These are phyloP conservation scores for Alternaria triticimaculans DNA, from an alignment of 2,329 filamentous ascomycete species.

Conservation along the genomic window DNA sequence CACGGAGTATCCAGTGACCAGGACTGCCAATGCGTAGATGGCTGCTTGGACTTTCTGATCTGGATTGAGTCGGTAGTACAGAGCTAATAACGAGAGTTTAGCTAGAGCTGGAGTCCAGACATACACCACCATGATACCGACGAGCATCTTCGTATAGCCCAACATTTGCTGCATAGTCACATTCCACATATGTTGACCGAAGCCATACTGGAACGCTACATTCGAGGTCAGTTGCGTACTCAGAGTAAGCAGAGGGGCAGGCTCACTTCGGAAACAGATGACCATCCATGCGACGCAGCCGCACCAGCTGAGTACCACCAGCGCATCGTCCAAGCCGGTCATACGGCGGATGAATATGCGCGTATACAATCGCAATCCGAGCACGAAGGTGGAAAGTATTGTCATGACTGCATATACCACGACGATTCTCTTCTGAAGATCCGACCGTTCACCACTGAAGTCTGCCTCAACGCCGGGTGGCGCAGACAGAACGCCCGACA, in stretches of 20 bases:
- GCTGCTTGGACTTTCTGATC: constrained; percentile 11
- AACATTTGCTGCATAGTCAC: constrained; percentile 14
- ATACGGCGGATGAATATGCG: constrained; percentile 16
- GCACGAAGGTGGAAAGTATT: constrained; percentile 15
- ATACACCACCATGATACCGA: constrained; percentile 24
- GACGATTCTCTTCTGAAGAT: constrained; percentile 17
- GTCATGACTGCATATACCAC: constrained; percentile 20
- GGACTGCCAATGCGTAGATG: constrained; percentile 19
- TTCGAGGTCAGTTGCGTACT: background rate
- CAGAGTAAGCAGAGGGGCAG: background rate
- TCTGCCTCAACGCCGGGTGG: constrained; percentile 9
- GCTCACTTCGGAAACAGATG: constrained; percentile 16
- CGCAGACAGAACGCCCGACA: constrained; percentile 15
- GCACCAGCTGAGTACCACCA: constrained; percentile 22
- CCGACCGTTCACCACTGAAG: constrained; percentile 17
- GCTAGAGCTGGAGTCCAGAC: constrained; percentile 31
- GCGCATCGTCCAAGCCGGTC: constrained; percentile 20
- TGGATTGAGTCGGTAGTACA: constrained; percentile 28
- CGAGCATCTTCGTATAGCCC: constrained; percentile 18
- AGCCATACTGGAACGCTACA: constrained; percentile 26
- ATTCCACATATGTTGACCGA: constrained; percentile 28
- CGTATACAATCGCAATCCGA: constrained; percentile 24
- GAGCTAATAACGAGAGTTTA: constrained; percentile 26
- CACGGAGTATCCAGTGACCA: constrained; percentile 25
- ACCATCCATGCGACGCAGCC: constrained; percentile 24